These are phyloP conservation scores for Hanseniaspora vineae DNA, from an alignment of 805 yeast genomes.

Conservation along the genomic window DNA sequence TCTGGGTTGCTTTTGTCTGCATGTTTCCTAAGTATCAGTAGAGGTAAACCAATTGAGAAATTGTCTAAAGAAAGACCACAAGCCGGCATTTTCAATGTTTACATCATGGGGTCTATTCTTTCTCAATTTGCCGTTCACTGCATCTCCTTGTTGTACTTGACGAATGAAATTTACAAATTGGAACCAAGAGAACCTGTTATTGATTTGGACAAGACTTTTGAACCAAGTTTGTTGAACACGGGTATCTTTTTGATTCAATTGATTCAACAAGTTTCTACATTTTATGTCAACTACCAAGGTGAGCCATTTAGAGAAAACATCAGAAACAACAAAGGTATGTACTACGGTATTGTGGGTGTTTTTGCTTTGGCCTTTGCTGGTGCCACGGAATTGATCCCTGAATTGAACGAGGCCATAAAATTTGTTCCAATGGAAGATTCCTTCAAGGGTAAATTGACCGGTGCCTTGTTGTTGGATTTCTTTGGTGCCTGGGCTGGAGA, in stretches of 20 bases:
- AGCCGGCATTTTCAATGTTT: slow-evolving; percentile 88
- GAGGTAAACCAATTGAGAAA: slow-evolving; percentile 83
- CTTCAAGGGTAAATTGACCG: slow-evolving; percentile 70
- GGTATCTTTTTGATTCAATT: slow-evolving; percentile 90
- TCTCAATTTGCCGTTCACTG: slow-evolving; percentile 95
- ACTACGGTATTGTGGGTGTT: slow-evolving; percentile 85
- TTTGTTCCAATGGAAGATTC: slow-evolving; percentile 71
- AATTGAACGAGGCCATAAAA: slow-evolving; percentile 80
- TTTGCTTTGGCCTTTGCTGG: slow-evolving; percentile 81
- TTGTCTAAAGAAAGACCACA: slow-evolving; percentile 92
- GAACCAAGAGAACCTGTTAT: slow-evolving; percentile 90
- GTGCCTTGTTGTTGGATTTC: slow-evolving; percentile 62
- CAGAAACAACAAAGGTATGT: slow-evolving; percentile 89
- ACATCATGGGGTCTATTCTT: slow-evolving; percentile 94
- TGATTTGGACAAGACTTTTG: slow-evolving; percentile 79
- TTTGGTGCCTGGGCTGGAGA: slow-evolving; percentile 69
- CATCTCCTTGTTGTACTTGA: slow-evolving; percentile 66
- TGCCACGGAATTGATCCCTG: slow-evolving; percentile 90
- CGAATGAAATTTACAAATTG: slow-evolving; percentile 65
- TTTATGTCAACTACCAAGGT: slow-evolving; percentile 96
- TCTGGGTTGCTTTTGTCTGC: slow-evolving; percentile 88
- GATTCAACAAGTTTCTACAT: slow-evolving; percentile 94
- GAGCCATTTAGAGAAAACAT: slow-evolving; percentile 91
- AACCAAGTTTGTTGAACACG: slow-evolving; percentile 86
- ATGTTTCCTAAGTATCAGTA: slow-evolving; percentile 89